Evolutionary conservation across 495 filamentous ascomycete species (phyloP).

Genomic region (Aspergillus bertholletiae): DNA sequence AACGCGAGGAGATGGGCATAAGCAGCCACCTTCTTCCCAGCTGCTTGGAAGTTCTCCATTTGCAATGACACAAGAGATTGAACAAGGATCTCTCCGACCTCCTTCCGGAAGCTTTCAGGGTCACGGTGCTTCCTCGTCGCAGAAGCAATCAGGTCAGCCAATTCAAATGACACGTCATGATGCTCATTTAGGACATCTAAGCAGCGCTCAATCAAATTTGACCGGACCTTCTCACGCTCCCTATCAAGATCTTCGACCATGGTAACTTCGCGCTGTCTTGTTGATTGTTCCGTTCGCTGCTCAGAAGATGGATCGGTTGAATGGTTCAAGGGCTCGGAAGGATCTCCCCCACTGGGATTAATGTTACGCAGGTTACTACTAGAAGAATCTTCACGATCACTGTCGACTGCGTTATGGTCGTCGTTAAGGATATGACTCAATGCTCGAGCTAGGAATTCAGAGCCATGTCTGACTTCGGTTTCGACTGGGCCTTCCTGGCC

Average conservation of each 20-base stretch:
- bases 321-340: slow-evolving; percentile 18
- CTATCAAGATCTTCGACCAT: slow-evolving; percentile 83
- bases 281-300: slow-evolving; percentile 14
- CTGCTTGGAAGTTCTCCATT: slow-evolving; percentile 62
- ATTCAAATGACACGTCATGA: slow-evolving; percentile 83
- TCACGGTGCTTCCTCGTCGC: slow-evolving; percentile 67
- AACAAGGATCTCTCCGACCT: slow-evolving; percentile 78
- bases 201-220: slow-evolving; percentile 80
- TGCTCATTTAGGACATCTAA: slow-evolving; percentile 87
- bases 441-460: slow-evolving; percentile 32
- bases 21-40: slow-evolving; percentile 82
- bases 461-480: slow-evolving; percentile 27
- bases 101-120: slow-evolving; percentile 59
- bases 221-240: slow-evolving; percentile 66
- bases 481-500: slow-evolving; percentile 20
- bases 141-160: slow-evolving; percentile 79
- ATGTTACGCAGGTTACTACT: slow-evolving; percentile 13
- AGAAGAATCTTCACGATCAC: slow-evolving; percentile 24
- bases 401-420: slow-evolving; percentile 23
- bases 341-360: slow-evolving; percentile 7
- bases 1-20: slow-evolving; percentile 91
- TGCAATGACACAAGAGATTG: slow-evolving; percentile 83
- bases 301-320: slow-evolving; percentile 8
- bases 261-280: slow-evolving; percentile 34
- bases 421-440: slow-evolving; percentile 35